These are phyloP conservation scores for Ustulina deusta DNA, from an alignment of 2,329 filamentous ascomycete genomes.

Conservation along the genomic window DNA sequence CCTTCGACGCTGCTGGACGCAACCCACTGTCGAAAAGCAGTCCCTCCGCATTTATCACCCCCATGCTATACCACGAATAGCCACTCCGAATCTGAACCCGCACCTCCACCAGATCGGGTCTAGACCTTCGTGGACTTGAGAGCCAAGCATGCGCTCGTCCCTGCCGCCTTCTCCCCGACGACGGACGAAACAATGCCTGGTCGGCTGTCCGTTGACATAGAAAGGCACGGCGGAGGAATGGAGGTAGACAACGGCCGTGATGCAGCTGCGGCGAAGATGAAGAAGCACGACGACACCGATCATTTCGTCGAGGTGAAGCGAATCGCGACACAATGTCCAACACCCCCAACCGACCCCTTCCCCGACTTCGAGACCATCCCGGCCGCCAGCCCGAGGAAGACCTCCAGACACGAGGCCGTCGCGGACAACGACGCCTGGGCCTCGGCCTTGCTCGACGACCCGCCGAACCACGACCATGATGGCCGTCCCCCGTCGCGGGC, in stretches of 20 bases:
- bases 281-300: slow-evolving; percentile 14
- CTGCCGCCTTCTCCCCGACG: slow-evolving; percentile 8
- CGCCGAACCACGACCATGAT: slow-evolving; percentile 15
- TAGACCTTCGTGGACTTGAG: slow-evolving; percentile 2
- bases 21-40: neutral
- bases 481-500: slow-evolving; percentile 20
- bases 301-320: slow-evolving; percentile 8
- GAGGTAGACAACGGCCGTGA: neutral
- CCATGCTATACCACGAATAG: neutral
- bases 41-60: neutral
- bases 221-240: slow-evolving; percentile 14
- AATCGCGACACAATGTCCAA: slow-evolving; percentile 36
- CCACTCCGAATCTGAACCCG: neutral
- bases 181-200: slow-evolving; percentile 37
- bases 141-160: slow-evolving; percentile 30
- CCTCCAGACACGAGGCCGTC: neutral
- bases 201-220: slow-evolving; percentile 25
- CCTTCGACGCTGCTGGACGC: neutral
- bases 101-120: neutral
- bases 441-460: slow-evolving; percentile 20
- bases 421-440: slow-evolving; percentile 20
- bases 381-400: neutral
- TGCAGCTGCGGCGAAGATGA: slow-evolving; percentile 2
- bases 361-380: slow-evolving; percentile 34
- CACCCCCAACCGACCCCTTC: slow-evolving; percentile 37